Percentiles rank a stretch among this genome's conserved stretches.
Evolutionary conservation across 495 filamentous ascomycete genomes (phyloP).

Genomic region (Podospora conica): DNA sequence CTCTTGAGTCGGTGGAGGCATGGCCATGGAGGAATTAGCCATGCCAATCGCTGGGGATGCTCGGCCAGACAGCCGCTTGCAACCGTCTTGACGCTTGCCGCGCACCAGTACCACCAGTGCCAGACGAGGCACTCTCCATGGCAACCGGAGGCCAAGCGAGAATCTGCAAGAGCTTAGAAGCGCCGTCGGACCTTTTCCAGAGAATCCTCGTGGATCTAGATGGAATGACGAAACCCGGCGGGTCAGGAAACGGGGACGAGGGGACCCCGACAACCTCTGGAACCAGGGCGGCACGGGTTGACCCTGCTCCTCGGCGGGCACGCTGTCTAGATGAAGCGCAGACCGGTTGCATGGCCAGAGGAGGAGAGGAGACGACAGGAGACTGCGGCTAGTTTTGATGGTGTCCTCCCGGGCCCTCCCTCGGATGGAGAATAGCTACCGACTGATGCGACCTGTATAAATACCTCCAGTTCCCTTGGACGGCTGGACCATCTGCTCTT

Average conservation of each 20-base stretch:
- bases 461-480: conserved; percentile 18
- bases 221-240: conserved; percentile 12
- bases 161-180: conserved; percentile 18
- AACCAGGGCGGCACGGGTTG: conserved; percentile 24
- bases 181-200: conserved; percentile 10
- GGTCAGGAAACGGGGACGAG: conserved; percentile 19
- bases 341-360: conserved; percentile 14
- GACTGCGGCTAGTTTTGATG: conserved; percentile 6
- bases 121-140: conserved; percentile 9
- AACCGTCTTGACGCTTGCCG: conserved; percentile 16
- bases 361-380: background rate
- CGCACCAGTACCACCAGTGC: conserved; percentile 16
- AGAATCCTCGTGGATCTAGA: conserved; percentile 11
- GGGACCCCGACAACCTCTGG: conserved; percentile 13
- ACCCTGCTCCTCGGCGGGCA: conserved; percentile 21
- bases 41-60: conserved; percentile 21
- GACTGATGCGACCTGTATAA: conserved; percentile 21
- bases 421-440: conserved; percentile 9
- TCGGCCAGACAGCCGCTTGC: conserved; percentile 17
- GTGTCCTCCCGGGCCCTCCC: conserved; percentile 11
- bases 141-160: conserved; percentile 11
- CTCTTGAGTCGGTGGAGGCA: conserved; percentile 7
- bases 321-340: conserved; percentile 26
- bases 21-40: conserved; percentile 18
- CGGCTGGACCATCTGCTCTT: conserved; percentile 13